Conservation (phyloP, 768 basidiomycete species). For the Daedaleopsis sinensis region DNA sequence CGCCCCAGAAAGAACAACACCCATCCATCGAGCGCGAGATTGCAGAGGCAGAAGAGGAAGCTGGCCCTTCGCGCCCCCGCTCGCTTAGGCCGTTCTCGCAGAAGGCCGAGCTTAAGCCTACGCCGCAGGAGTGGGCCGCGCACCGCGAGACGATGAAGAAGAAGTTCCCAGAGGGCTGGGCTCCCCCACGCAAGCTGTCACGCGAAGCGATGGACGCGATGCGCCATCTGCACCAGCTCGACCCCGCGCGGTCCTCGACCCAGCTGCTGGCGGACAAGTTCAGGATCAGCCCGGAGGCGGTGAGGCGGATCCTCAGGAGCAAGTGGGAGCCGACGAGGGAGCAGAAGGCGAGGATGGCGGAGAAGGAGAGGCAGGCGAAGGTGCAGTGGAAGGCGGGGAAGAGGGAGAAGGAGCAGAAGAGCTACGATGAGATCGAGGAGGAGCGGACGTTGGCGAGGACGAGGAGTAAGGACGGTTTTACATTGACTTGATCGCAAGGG, state of each 20-base stretch:
- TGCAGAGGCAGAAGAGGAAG: constrained; percentile 9
- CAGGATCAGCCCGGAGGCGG: constrained; percentile 53
- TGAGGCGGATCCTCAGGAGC: constrained; percentile 50
- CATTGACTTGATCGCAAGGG: constrained; percentile 5
- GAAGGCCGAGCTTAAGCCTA: constrained; percentile 22
- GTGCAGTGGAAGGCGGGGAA: constrained; percentile 23
- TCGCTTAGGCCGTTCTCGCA: constrained; percentile 8
- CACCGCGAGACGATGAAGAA: constrained; percentile 38
- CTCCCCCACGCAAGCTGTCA: constrained; percentile 54
- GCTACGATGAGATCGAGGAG: constrained; percentile 8
- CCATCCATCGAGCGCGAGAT: neutral
- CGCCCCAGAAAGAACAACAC: constrained; percentile 10
- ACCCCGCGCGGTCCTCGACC: constrained; percentile 46
- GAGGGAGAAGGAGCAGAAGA: constrained; percentile 22
- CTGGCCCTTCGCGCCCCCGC: constrained; percentile 3
- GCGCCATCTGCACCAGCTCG: constrained; percentile 42
- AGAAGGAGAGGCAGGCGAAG: constrained; percentile 31
- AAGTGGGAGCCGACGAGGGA: constrained; percentile 44
- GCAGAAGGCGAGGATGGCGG: constrained; percentile 30
- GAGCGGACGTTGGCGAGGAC: constrained; percentile 3
- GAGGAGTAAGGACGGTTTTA: constrained; percentile 9
- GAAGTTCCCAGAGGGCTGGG: constrained; percentile 46
- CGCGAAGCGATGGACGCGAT: constrained; percentile 56
- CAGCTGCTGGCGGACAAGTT: constrained; percentile 49
- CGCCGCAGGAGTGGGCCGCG: constrained; percentile 28